Evolutionary conservation across 208 protist genomes (phyloP).

Genomic region (Trypanosoma mega): DNA sequence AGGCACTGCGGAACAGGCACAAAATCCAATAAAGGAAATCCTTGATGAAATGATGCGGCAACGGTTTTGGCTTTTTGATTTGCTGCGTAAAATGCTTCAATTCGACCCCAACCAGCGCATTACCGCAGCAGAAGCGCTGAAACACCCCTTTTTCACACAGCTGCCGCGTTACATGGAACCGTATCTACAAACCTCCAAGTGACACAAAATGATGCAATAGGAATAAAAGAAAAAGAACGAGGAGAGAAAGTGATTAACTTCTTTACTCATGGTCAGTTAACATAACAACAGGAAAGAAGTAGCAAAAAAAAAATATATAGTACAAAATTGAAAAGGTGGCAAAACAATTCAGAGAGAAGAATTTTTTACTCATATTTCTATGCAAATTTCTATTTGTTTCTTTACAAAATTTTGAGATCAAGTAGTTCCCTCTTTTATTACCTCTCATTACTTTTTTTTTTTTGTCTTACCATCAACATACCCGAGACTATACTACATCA

Average conservation of each 20-base stretch:
- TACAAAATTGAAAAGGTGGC: too few species aligned
- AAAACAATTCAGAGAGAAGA: too few species aligned
- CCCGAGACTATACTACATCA: neutral
- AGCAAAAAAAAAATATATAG: neutral
- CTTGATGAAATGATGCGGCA: slow-evolving; percentile 69
- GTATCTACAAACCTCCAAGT: slow-evolving; percentile 13
- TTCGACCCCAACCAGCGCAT: slow-evolving; percentile 46
- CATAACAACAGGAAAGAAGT: neutral
- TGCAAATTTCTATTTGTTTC: too few species aligned
- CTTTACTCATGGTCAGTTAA: too few species aligned
- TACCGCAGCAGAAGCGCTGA: slow-evolving; percentile 60
- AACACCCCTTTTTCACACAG: slow-evolving; percentile 69
- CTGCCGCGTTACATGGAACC: slow-evolving; percentile 44
- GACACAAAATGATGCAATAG: neutral
- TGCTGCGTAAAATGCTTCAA: slow-evolving; percentile 63
- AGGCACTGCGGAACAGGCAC: neutral
- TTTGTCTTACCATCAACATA: neutral
- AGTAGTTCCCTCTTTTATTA: too few species aligned
- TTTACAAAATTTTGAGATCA: too few species aligned
- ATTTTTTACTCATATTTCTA: too few species aligned
- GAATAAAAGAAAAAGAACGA: neutral
- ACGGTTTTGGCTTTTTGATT: slow-evolving; percentile 71
- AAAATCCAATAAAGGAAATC: slow-evolving; percentile 19
- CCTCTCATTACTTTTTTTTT: too few species aligned
- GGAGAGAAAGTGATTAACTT: too few species aligned